A percentile compares a stretch with the other conserved stretches of the same genome.
phyloP scores from a whole-genome alignment of 2,329 filamentous ascomycete species.

The Cytospora schulzeri region DNA sequence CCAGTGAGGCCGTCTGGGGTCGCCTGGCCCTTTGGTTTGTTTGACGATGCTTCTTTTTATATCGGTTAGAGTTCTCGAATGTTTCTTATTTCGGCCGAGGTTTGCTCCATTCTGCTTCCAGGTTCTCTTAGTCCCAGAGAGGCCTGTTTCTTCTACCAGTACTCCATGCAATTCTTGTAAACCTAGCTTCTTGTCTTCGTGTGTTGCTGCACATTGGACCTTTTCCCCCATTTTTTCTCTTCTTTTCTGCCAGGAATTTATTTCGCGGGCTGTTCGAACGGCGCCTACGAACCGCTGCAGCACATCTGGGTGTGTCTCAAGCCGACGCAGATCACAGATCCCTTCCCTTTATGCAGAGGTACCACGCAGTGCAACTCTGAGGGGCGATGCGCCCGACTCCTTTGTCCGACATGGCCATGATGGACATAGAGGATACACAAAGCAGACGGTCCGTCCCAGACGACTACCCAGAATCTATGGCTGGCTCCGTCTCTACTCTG shows the following conservation, averaged over 20 bases:
- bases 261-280: constrained; percentile 17
- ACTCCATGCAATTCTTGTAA: constrained; percentile 18
- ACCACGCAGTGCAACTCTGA: constrained; percentile 12
- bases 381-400: constrained; percentile 10
- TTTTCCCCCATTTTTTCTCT: no score
- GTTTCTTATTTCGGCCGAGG: neutral
- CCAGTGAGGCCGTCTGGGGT: neutral
- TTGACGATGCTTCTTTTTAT: constrained; percentile 24
- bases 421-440: constrained; percentile 11
- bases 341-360: constrained; percentile 21
- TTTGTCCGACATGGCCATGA: neutral
- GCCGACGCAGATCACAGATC: constrained; percentile 14
- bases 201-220: neutral
- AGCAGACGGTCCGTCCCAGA: constrained; percentile 17
- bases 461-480: constrained; percentile 22
- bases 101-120: neutral
- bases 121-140: neutral
- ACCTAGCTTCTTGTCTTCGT: neutral
- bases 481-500: constrained; percentile 20
- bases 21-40: constrained; percentile 21
- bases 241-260: neutral
- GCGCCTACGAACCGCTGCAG: constrained; percentile 26
- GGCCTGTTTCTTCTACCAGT: neutral
- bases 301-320: neutral
- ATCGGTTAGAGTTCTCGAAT: neutral